Percentiles rank a stretch among this genome's conserved stretches.
Conservation (phyloP, 495 filamentous ascomycete genomes). For the Annulohypoxylon maeteangense region DNA sequence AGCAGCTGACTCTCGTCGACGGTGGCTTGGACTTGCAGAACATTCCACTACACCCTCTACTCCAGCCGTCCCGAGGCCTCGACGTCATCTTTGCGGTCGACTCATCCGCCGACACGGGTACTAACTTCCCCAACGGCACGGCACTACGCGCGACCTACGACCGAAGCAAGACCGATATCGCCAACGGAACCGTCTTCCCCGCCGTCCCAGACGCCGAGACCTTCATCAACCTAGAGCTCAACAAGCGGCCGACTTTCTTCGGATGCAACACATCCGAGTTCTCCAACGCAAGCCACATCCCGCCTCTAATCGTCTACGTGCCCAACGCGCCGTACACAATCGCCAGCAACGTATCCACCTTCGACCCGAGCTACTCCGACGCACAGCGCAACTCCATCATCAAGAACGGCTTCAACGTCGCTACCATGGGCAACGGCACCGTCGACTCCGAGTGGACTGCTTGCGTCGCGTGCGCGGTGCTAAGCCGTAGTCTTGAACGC, state of each 20-base stretch:
- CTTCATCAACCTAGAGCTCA: conserved; percentile 87
- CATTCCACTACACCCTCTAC: conserved; percentile 84
- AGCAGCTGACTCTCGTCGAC: conserved; percentile 75
- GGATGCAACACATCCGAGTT: conserved; percentile 83
- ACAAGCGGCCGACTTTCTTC: conserved; percentile 90
- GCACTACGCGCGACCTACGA: conserved; percentile 84
- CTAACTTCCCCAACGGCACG: conserved; percentile 88
- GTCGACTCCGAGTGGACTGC: conserved; percentile 75
- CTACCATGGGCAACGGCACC: conserved; percentile 83
- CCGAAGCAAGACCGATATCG: conserved; percentile 71
- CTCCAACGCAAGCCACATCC: conserved; percentile 54
- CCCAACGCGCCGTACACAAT: conserved; percentile 84
- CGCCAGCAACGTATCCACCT: conserved; percentile 79
- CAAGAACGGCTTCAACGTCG: conserved; percentile 82
- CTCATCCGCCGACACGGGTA: conserved; percentile 79
- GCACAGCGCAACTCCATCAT: conserved; percentile 79
- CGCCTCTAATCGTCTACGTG: conserved; percentile 88
- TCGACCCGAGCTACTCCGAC: conserved; percentile 68
- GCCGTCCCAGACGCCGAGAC: conserved; percentile 83
- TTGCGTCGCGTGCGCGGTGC: conserved; percentile 89
- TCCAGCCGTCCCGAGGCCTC: conserved; percentile 79
- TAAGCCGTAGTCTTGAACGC: conserved; percentile 76
- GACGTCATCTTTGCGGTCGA: conserved; percentile 96
- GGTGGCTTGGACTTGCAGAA: conserved; percentile 90
- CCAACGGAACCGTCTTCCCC: conserved; percentile 88